Base-by-base conservation (phyloP, 805 yeast species). In the Sugiyamaella boreocaroliniensis region DNA sequence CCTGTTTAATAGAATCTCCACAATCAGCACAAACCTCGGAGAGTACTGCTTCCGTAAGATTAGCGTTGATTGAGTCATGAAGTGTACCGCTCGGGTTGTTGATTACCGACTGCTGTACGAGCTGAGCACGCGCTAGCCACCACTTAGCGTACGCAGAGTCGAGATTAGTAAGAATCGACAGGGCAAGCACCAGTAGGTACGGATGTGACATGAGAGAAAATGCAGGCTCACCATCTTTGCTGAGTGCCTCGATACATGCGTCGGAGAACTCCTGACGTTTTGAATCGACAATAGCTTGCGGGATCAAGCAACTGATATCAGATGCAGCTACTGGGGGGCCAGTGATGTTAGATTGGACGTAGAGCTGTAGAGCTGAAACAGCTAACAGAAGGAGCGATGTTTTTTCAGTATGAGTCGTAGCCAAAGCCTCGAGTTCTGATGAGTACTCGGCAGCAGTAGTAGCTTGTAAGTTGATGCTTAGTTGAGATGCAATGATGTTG, bases 271-370 rank as follows among this genome's bases (percentile, higher is more conserved):
- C 48, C 20, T 45, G 42, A 19, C 48, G 11, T 8, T 44, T 68
- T 72, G 16, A 52, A 40, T 49, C 64, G 71, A 40, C 64, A 45
- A 41, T 51, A 47, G 45, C 48, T 45, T 7, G 44, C 48, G 51
- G 40, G 10, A 50, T 11, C 10, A 42, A 14, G 12, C 14, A 9
- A 10, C 15, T 57, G 71, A 18, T 52, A 61, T 75, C 59, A 2
- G 66, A 68, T 19, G 71, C 58, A 4, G 76, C 75, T 1, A 80
- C 61, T 22, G 77, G 75, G 4, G 97, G 97, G 8, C 97, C 97
- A 0, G 96, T 87, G 67, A 76, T 87, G 66, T 90, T 90, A 48
- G 77, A 68, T 65, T 88, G 95, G 14, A 86, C 70, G 63, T 85
- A 90, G 1, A 78, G 64, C 63, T 89, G 89, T 22, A 88, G 69